Evolutionary conservation across 768 basidiomycete genomes (phyloP).

Genomic region (Hericium rajendrae): DNA sequence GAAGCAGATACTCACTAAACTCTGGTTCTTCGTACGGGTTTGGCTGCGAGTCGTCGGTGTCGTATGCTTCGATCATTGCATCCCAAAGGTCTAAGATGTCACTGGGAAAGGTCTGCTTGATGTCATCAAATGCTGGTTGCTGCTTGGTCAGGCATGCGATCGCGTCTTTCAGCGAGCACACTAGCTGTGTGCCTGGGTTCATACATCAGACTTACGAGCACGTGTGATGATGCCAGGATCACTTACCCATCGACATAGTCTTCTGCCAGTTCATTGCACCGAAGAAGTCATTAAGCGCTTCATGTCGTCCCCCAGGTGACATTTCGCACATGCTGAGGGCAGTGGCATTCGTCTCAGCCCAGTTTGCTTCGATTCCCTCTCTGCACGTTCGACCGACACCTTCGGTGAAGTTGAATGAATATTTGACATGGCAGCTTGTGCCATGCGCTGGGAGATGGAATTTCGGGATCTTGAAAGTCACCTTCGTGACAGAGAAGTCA

Average conservation of each 20-base stretch:
- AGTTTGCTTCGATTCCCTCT: too few species aligned
- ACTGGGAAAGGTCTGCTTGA: background rate
- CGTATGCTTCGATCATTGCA: background rate
- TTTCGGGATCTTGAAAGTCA: background rate
- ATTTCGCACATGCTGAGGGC: conserved; percentile 8
- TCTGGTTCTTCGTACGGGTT: conserved; percentile 1
- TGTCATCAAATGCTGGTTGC: background rate
- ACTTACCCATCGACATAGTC: background rate
- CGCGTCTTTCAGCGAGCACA: background rate
- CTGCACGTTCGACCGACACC: too few species aligned
- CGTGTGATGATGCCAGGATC: background rate
- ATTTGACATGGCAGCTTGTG: conserved; percentile 6
- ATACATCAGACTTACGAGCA: background rate
- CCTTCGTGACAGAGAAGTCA: background rate
- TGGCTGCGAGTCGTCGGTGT: background rate
- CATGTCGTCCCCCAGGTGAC: conserved; percentile 4
- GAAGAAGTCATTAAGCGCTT: conserved; percentile 7
- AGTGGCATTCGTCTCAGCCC: conserved; percentile 3
- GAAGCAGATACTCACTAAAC: background rate
- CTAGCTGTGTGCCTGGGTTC: background rate
- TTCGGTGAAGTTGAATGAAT: too few species aligned
- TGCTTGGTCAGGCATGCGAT: background rate
- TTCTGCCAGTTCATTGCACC: conserved; percentile 12
- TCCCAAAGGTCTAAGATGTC: background rate
- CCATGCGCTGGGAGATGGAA: conserved; percentile 14